phyloP scores from a whole-genome alignment of 2,329 filamentous ascomycete genomes.

The Seiridium cupressi region DNA sequence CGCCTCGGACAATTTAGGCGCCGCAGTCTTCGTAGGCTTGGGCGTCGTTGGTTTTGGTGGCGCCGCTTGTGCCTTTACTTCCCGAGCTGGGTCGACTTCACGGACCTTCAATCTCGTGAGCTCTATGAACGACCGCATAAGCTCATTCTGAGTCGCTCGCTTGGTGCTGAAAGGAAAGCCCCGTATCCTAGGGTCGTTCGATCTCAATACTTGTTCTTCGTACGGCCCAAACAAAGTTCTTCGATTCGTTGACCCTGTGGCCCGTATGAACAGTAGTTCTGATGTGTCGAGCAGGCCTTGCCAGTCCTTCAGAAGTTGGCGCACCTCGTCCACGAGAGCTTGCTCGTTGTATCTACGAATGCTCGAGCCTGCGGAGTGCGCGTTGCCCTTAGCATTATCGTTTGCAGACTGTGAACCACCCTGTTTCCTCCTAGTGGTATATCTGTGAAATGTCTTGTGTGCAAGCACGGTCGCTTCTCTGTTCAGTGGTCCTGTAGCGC shows the following conservation, averaged over 20 bases:
- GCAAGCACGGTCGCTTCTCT: constrained; percentile 84
- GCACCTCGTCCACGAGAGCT: constrained; percentile 84
- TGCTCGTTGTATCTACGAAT: constrained; percentile 93
- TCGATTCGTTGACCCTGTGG: constrained; percentile 82
- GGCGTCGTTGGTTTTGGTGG: constrained; percentile 33
- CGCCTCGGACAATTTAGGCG: constrained; percentile 72
- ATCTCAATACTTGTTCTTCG: constrained; percentile 78
- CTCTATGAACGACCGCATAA: constrained; percentile 93
- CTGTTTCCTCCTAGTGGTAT: constrained; percentile 94
- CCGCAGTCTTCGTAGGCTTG: constrained; percentile 48
- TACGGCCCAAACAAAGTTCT: constrained; percentile 88
- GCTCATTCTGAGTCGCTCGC: constrained; percentile 86
- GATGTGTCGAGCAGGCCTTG: constrained; percentile 79
- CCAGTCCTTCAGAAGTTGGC: constrained; percentile 80
- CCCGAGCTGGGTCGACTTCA: constrained; percentile 68
- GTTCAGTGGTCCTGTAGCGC: constrained; percentile 66
- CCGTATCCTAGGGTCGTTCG: constrained; percentile 76
- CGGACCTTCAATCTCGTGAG: constrained; percentile 85
- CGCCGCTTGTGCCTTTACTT: constrained; percentile 40
- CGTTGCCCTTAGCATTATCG: constrained; percentile 89
- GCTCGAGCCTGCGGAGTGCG: constrained; percentile 88
- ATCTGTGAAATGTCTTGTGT: constrained; percentile 97
- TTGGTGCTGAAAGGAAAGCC: constrained; percentile 93
- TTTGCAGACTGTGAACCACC: constrained; percentile 93
- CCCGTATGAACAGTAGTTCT: constrained; percentile 83